Base-by-base conservation (phyloP, 2,329 filamentous ascomycete genomes). In the Knufia fluminis region DNA sequence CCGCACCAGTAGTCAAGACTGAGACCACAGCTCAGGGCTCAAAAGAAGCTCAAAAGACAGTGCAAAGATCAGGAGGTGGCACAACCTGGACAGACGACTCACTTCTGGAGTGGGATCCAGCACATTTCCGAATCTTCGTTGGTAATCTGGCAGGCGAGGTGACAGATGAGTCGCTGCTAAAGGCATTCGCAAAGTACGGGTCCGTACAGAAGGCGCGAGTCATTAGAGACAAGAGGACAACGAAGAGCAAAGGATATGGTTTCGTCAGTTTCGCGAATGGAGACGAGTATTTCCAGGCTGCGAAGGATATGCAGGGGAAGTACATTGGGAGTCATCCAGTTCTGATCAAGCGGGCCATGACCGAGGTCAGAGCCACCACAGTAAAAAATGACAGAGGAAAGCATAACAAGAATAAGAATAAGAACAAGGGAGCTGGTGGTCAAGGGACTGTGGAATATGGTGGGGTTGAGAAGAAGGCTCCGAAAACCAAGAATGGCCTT, bases 311-410 rank as follows among this genome's bases (percentile, higher is more conserved):
- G 92, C 86, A 96, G 62, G 90, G 90, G 60, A 97, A 98, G 71
- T 98, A 98, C 69, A 97, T 98, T 64, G 91, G 94, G 61, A 96
- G 89, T 65, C 92, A 97, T 67, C 92, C 92, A 0, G 86, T 96
- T 23, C 73, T 86, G 22, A 78, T 97, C 58, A 83, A 86, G 66
- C 86, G 92, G 66, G 88, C 86, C 57, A 94, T 84, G 58, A 95
- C 91, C 4, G 90, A 97, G 66, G 88, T 98, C 66, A 88, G 86
- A 64, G 80, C 88, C 3, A 75, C 82, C 10, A 76, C 75, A n/a
- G 76, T 79, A 54, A 80, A 79, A 63, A 82, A 83, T 55, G 74
- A 77, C 38, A 78, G 79, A 58, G 81, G 79, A 61, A 75, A 76
- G 59, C 64, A 64, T 40, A 33, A 33, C 33, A 48, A 40, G 35